These are phyloP conservation scores for Nidula niveotomentosa DNA, from an alignment of 1,284 basidiomycete genomes.

Conservation along the genomic window DNA sequence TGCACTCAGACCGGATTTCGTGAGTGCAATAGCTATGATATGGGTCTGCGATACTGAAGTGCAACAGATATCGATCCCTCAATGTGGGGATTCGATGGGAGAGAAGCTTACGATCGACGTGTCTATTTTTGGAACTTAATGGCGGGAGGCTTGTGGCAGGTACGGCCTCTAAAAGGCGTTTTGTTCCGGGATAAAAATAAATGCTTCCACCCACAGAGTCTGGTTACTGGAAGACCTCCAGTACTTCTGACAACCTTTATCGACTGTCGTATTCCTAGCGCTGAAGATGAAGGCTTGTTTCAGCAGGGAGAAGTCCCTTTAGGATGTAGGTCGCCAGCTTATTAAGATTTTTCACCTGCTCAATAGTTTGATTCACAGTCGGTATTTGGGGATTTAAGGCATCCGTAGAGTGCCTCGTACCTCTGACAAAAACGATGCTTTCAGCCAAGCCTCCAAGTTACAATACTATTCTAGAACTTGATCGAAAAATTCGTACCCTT, in stretches of 20 bases:
- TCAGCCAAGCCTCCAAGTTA: conserved; percentile 43
- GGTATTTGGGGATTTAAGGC: conserved; percentile 46
- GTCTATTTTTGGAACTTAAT: conserved; percentile 57
- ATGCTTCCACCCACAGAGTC: conserved; percentile 27
- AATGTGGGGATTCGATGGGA: conserved; percentile 46
- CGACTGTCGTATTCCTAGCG: conserved; percentile 41
- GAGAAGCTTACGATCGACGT: conserved; percentile 51
- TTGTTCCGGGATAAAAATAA: conserved; percentile 1
- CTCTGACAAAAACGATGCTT: conserved; percentile 38
- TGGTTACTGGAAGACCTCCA: conserved; percentile 51
- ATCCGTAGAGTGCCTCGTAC: conserved; percentile 38
- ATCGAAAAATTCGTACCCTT: conserved; percentile 40
- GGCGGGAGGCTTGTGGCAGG: conserved; percentile 44
- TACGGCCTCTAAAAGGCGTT: conserved; percentile 13
- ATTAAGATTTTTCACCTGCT: neutral
- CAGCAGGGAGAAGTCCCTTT: conserved; percentile 39
- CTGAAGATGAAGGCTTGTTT: conserved; percentile 40
- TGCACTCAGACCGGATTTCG: conserved; percentile 47
- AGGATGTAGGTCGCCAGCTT: conserved; percentile 36
- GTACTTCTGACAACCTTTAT: conserved; percentile 36
- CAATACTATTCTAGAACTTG: conserved; percentile 40
- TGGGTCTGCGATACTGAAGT: neutral
- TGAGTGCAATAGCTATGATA: conserved; percentile 15
- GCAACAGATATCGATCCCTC: conserved; percentile 51
- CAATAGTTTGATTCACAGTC: conserved; percentile 24